phyloP scores from a whole-genome alignment of 2,329 filamentous ascomycete genomes.

The Ophiosphaerella narmari region DNA sequence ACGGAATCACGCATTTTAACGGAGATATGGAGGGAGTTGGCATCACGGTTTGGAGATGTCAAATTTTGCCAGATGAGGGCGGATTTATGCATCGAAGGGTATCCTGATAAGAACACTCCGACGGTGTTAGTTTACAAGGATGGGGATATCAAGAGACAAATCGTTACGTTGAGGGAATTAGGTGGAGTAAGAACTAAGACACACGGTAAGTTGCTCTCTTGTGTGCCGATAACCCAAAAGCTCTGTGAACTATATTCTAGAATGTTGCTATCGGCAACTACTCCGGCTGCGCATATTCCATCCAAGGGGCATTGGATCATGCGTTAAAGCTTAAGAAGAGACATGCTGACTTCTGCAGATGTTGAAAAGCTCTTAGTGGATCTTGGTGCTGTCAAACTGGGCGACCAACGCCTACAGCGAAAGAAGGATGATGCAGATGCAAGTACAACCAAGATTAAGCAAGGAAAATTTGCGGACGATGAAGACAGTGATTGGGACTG shows the following conservation, averaged over 20 bases:
- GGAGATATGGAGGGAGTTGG: slow-evolving; percentile 84
- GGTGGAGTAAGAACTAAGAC: slow-evolving; percentile 58
- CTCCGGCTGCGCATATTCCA: too few relatives aligned
- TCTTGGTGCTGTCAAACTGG: slow-evolving; percentile 76
- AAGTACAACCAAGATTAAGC: slow-evolving; percentile 58
- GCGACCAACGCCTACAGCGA: slow-evolving; percentile 75
- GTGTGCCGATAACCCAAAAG: too few relatives aligned
- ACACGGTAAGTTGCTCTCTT: slow-evolving; percentile 1
- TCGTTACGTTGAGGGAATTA: slow-evolving; percentile 85
- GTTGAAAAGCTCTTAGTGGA: slow-evolving; percentile 82
- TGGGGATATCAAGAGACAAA: slow-evolving; percentile 86
- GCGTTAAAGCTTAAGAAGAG: background rate
- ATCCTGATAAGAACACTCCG: slow-evolving; percentile 92
- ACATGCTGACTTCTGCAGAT: slow-evolving; percentile 49
- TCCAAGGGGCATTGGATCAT: background rate
- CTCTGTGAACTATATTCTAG: background rate
- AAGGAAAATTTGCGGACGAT: slow-evolving; percentile 46
- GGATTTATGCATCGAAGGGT: slow-evolving; percentile 92
- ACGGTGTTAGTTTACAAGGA: slow-evolving; percentile 93
- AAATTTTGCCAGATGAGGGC: slow-evolving; percentile 98
- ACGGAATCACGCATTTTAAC: slow-evolving; percentile 81
- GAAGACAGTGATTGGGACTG: slow-evolving; percentile 68
- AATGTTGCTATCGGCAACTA: background rate
- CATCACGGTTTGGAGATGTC: slow-evolving; percentile 84
- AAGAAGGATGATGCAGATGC: slow-evolving; percentile 59